Evolutionary conservation across 805 yeast genomes (phyloP).

Genomic region (Candida nemodendra): DNA sequence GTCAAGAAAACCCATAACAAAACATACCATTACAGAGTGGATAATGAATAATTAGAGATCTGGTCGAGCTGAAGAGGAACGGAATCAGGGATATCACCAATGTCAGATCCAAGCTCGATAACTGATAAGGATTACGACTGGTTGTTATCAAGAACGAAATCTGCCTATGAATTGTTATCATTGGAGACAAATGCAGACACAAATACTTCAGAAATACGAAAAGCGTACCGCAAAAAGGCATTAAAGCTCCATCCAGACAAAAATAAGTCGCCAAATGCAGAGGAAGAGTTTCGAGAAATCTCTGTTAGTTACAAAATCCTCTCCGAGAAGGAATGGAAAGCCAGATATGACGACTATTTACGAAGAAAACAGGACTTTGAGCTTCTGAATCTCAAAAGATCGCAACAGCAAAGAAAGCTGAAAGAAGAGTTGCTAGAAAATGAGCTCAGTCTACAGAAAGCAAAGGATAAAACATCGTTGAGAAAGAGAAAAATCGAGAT

Average conservation of each 20-base stretch:
- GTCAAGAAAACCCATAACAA: too few relatives aligned
- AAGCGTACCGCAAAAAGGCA: conserved; percentile 32
- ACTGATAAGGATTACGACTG: conserved; percentile 19
- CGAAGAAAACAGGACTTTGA: conserved; percentile 1
- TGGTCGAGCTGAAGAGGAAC: too few relatives aligned
- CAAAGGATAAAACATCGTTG: conserved; percentile 1
- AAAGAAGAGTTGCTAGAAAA: conserved; percentile 30
- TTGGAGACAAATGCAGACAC: conserved; percentile 2
- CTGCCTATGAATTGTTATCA: conserved; percentile 18
- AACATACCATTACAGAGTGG: too few relatives aligned
- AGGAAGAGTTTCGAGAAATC: conserved; percentile 28
- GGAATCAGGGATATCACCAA: background rate
- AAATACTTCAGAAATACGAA: conserved; percentile 18
- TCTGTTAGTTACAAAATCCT: conserved; percentile 28
- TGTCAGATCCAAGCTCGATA: conserved; percentile 4
- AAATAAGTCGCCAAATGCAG: conserved; percentile 29
- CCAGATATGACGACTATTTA: conserved; percentile 23
- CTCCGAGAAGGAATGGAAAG: conserved; percentile 15
- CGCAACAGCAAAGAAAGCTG: conserved; percentile 17
- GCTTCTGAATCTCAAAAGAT: conserved; percentile 1
- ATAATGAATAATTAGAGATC: too few relatives aligned
- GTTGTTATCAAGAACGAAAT: conserved; percentile 14
- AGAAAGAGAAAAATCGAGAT: conserved; percentile 17
- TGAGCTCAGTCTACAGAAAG: conserved; percentile 29
- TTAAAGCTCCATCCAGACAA: conserved; percentile 36